Base-by-base conservation (phyloP, 2,329 filamentous ascomycete genomes). In the Nemania serpens region DNA sequence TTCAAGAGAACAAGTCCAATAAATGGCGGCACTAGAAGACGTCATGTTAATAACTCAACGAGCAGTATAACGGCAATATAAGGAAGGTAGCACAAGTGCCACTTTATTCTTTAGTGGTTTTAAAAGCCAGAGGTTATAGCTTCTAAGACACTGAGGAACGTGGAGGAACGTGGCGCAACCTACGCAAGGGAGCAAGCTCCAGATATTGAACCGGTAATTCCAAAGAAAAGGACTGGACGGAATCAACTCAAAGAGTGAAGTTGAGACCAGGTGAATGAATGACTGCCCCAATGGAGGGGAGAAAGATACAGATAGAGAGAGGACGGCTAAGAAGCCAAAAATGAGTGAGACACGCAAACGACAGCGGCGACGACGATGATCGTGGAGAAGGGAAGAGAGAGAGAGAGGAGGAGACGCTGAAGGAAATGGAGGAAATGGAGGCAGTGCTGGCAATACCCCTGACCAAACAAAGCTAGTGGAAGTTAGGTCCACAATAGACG, bases 191-290 rank as follows among this genome's bases (percentile, higher is more conserved):
- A 69, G 66, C 63, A 67, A 60, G 60, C 71, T 68, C 63, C 58
- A 54, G 55, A 59, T 59, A 70, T 71, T 68, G 70, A 70, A 70
- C 68, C 67, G 17, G 46, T 52, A 66, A 68, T 68, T 65, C 71
- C 70, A 68, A 67, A 71, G 68, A 75, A 80, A n/a, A 80, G 68
- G 78, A 81, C 70, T 68, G 79, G 77, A 81, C 77, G 75, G 78
- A 69, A 70, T 73, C 75, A 78, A 77, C 76, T 77, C 72, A 79
- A 78, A 75, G 79, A 80, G 73, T 78, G 77, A 78, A 78, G 76
- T 73, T 76, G 77, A 77, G 69, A 73, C 76, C 77, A 58, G 34
- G 33, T 36, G 75, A 76, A 70, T 70, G 77, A 77, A 77, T 76
- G 75, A 74, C 57, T 59, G 45, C 55, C 62, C 58, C 25, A 29